Evolutionary conservation across 257 asterid species (phyloP), one percentile per base, ranked within the genome.

Genomic region (Solanum tacnaense): DNA sequence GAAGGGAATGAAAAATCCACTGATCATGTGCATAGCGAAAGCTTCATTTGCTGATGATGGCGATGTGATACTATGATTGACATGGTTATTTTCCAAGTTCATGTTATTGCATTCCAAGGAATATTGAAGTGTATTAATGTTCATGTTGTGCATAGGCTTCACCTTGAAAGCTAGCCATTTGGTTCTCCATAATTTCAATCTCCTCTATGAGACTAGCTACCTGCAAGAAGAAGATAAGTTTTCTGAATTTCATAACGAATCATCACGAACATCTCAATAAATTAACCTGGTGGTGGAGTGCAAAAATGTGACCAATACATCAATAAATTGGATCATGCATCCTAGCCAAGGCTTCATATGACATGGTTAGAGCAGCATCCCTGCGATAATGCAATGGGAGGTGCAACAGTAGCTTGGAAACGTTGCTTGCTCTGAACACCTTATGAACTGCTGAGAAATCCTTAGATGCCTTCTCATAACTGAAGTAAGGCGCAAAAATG

Each of bases 361-460:
- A 90, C 27, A 95, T 85, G 9, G 95, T 95, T 9, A 92, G 35
- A 13, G 94, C 95, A 62, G 96, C 95, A 21, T 92, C 98, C 9
- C 91, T 85, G 65, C 96, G 91, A 86, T 75, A 49, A 56, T 89
- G 92, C 88, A 86, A 81, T 0, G 98, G 98, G 18, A 95, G 92
- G 79, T 91, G 92, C 36, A 89, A 65, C 84, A 95, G 83, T 9
- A 93, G 86, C 90, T 95, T 95, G 8, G 98, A 94, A 70, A 93
- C 96, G 39, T 95, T 95, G 91, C 98, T 94, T 12, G 98, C 96
- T 8, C 98, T 97, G 18, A 95, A 95, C 27, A 94, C 95, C 89
- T 92, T 92, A 67, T 95, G 98, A 15, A 95, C 96, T 1, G 96
- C 97, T 9, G 93, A 91, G 78, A 95, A 95, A 85, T 93, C 95